Evolutionary conservation across 495 filamentous ascomycete genomes (phyloP).

Genomic region (Podospora comata): DNA sequence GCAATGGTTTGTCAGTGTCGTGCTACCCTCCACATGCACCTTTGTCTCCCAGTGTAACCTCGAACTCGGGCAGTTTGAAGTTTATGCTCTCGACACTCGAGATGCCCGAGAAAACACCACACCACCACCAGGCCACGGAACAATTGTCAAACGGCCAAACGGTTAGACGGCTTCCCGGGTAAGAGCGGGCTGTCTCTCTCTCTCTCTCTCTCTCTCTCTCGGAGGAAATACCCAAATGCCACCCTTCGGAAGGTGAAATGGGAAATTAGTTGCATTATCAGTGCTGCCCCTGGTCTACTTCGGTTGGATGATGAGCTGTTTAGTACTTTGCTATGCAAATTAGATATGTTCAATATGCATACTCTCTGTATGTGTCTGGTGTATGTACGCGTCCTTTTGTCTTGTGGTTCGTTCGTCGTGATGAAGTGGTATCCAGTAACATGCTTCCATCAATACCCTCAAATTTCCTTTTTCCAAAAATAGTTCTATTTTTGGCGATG

Average conservation of each 20-base stretch:
- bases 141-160: neutral
- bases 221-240: neutral
- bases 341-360: neutral
- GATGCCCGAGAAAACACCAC: neutral
- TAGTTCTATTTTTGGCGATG: neutral
- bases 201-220: neutral
- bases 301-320: neutral
- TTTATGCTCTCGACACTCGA: neutral
- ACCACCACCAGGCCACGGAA: neutral
- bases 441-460: neutral
- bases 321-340: neutral
- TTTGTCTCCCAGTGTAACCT: neutral
- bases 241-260: neutral
- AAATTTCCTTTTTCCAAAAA: slow-evolving; percentile 4
- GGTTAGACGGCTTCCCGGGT: neutral
- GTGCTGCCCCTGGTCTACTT: neutral
- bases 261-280: neutral
- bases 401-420: neutral
- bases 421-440: neutral
- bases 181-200: neutral
- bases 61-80: neutral
- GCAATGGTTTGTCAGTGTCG: neutral
- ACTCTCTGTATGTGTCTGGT: neutral
- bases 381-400: neutral
- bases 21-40: neutral